Conservation (phyloP, 352 stramenopile species). For the Pythium dissotocum region DNA sequence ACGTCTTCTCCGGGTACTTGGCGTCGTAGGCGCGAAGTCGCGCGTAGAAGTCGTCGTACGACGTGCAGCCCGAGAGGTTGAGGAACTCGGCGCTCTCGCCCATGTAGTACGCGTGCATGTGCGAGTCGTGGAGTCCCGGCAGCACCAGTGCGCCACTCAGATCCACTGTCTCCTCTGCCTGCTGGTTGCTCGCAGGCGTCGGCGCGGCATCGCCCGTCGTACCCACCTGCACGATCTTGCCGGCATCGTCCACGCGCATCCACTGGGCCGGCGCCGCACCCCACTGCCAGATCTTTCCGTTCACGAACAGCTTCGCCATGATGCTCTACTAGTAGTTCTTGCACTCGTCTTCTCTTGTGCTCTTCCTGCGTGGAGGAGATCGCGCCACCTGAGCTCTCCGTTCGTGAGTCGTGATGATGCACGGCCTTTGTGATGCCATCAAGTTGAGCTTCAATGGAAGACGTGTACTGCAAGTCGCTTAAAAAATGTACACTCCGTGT, state of each 20-base stretch:
- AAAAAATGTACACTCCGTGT: neutral
- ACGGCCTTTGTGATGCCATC: neutral
- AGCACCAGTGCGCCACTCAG: constrained; percentile 66
- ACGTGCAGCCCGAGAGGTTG: constrained; percentile 69
- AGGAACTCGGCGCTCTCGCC: constrained; percentile 86
- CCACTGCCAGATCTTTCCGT: constrained; percentile 79
- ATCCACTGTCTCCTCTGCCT: constrained; percentile 37
- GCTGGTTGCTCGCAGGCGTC: constrained; percentile 1
- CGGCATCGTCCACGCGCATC: constrained; percentile 61
- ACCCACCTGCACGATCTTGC: constrained; percentile 43
- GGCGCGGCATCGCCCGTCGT: constrained; percentile 10
- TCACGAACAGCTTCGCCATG: constrained; percentile 39
- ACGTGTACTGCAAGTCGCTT: neutral
- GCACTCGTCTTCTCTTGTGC: neutral
- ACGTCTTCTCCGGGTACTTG: constrained; percentile 65
- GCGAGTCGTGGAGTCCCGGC: constrained; percentile 85
- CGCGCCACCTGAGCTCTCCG: neutral
- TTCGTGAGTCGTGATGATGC: neutral
- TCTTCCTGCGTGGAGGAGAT: neutral
- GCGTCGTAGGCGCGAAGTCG: constrained; percentile 59
- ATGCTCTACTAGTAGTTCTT: neutral
- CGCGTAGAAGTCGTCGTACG: constrained; percentile 67
- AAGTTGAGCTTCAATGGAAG: neutral
- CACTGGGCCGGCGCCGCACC: constrained; percentile 36
- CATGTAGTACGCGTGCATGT: constrained; percentile 87